Evolutionary conservation across 1,284 basidiomycete genomes (phyloP).

Genomic region (Leccinum angustisporum): DNA sequence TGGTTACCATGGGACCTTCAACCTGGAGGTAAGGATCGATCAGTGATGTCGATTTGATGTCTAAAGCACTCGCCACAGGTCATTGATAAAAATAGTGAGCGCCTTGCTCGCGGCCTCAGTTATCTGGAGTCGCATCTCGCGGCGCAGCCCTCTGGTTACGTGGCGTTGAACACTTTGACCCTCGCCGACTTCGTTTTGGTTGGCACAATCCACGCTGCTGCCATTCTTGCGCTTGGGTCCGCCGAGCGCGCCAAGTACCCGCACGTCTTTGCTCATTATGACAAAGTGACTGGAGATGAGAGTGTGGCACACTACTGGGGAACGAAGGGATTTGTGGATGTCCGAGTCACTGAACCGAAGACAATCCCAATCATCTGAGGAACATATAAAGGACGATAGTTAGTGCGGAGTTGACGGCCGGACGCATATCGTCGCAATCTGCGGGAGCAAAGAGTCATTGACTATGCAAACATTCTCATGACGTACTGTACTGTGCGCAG

Average conservation of each 20-base stretch:
- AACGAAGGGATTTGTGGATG: constrained; percentile 16
- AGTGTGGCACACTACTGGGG: neutral
- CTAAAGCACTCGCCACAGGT: neutral
- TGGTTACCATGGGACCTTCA: constrained; percentile 8
- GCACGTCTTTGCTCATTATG: constrained; percentile 52
- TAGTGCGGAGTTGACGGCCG: too few species aligned
- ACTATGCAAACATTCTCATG: too few species aligned
- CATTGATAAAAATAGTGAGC: constrained; percentile 12
- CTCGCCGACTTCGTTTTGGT: constrained; percentile 58
- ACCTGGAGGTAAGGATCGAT: constrained; percentile 11
- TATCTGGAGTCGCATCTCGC: constrained; percentile 51
- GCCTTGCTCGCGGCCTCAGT: constrained; percentile 27
- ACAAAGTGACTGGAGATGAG: constrained; percentile 39
- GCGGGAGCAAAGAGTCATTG: too few species aligned
- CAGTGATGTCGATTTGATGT: neutral
- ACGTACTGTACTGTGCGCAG: too few species aligned
- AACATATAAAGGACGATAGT: too few species aligned
- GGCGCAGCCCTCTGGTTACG: constrained; percentile 41
- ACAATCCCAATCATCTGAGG: too few species aligned
- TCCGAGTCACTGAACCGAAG: constrained; percentile 11
- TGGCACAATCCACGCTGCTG: constrained; percentile 34
- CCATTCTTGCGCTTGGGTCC: constrained; percentile 39
- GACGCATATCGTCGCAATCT: too few species aligned
- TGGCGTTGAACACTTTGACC: constrained; percentile 59
- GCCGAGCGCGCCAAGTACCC: constrained; percentile 41